Percentiles rank a stretch among this genome's conserved stretches.
phyloP scores from a whole-genome alignment of 108 stramenopile genomes.

The Cyclotella cryptica region DNA sequence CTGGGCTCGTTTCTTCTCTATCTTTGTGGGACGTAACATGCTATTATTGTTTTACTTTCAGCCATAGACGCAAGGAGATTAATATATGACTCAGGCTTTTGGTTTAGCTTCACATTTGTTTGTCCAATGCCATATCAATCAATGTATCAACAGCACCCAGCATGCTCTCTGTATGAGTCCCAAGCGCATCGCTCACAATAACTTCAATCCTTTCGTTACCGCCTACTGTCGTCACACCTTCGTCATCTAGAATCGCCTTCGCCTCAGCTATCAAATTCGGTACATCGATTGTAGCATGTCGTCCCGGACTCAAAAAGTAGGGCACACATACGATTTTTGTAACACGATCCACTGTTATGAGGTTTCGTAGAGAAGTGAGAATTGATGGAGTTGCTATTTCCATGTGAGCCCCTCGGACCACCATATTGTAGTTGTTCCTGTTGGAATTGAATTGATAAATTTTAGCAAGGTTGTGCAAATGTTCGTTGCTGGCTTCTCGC shows the following conservation, averaged over 20 bases:
- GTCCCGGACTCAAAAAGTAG: constrained; percentile 89
- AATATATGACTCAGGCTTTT: background rate
- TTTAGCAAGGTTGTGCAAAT: constrained; percentile 75
- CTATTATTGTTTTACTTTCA: too few species aligned
- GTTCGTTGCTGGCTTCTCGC: constrained; percentile 79
- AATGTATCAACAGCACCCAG: constrained; percentile 39
- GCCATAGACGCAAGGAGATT: background rate
- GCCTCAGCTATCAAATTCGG: constrained; percentile 84
- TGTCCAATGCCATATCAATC: constrained; percentile 25
- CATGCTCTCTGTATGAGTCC: constrained; percentile 45
- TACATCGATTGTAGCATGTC: constrained; percentile 90
- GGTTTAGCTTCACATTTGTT: background rate
- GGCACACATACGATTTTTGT: constrained; percentile 87
- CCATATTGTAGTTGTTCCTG: constrained; percentile 6
- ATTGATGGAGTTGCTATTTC: constrained; percentile 91
- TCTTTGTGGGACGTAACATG: too few species aligned
- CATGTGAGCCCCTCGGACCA: constrained; percentile 92
- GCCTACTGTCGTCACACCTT: constrained; percentile 44
- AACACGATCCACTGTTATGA: constrained; percentile 63
- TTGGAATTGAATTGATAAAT: constrained; percentile 51
- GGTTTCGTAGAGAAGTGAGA: constrained; percentile 67
- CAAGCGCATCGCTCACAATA: constrained; percentile 38
- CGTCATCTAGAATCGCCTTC: constrained; percentile 57
- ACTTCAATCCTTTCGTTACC: constrained; percentile 17
- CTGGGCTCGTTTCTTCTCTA: background rate